These are phyloP conservation scores for Drosera spatulata DNA, from an alignment of 179 eudicot species.

Conservation along the genomic window DNA sequence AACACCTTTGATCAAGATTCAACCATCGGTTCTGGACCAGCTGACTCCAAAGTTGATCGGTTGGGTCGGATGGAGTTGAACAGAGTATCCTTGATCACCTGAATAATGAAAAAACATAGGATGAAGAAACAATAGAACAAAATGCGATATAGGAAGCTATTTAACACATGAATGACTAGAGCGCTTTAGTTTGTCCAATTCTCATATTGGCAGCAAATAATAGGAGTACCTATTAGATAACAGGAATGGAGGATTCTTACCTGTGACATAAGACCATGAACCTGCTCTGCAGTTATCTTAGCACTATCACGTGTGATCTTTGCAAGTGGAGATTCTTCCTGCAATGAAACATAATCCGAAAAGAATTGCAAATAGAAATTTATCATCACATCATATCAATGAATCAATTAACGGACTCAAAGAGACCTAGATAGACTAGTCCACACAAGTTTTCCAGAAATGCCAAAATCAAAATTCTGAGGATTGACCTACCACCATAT, in stretches of 20 bases:
- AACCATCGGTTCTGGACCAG: slow-evolving; percentile 91
- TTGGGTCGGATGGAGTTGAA: slow-evolving; percentile 70
- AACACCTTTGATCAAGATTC: slow-evolving; percentile 31
- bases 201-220: background rate
- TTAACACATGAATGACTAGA: background rate
- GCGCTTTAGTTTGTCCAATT: too few relatives aligned
- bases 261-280: slow-evolving; percentile 97
- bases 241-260: slow-evolving; percentile 18
- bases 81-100: slow-evolving; percentile 84
- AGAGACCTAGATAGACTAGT: too few relatives aligned
- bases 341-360: slow-evolving; percentile 10
- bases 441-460: too few relatives aligned
- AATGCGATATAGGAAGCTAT: slow-evolving; percentile 1
- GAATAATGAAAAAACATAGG: background rate
- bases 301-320: slow-evolving; percentile 95
- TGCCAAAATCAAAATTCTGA: too few relatives aligned
- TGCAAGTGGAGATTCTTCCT: slow-evolving; percentile 91
- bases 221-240: background rate
- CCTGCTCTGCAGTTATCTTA: slow-evolving; percentile 92
- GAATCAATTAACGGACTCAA: too few relatives aligned
- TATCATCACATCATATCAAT: too few relatives aligned
- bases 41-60: slow-evolving; percentile 37
- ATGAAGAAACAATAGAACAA: slow-evolving; percentile 2
- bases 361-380: too few relatives aligned
- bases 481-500: too few relatives aligned